Percentiles rank a stretch among this genome's conserved stretches.
These are phyloP conservation scores for Penicillium bialowiezense DNA, from an alignment of 495 filamentous ascomycete species.

Conservation along the genomic window DNA sequence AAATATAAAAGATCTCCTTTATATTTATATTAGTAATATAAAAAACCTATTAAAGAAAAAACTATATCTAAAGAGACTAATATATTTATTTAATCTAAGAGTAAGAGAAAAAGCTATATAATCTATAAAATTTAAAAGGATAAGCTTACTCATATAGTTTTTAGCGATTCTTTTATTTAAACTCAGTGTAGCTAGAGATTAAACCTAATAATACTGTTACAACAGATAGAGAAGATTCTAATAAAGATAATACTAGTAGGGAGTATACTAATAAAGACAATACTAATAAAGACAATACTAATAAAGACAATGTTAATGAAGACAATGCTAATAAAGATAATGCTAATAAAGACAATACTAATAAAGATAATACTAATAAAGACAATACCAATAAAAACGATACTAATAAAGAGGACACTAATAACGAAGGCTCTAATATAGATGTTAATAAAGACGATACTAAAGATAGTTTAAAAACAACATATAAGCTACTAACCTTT, in stretches of 20 bases:
- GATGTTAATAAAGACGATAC: no score
- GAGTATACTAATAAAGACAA: neutral
- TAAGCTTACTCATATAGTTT: neutral
- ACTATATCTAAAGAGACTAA: neutral
- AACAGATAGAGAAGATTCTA: no score
- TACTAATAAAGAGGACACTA: no score
- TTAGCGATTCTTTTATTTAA: neutral
- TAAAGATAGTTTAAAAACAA: neutral
- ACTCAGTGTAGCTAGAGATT: neutral
- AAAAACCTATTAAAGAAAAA: conserved; percentile 1
- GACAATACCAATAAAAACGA: no score
- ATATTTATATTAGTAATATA: neutral
- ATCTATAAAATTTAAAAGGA: neutral
- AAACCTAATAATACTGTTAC: neutral
- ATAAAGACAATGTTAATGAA: neutral
- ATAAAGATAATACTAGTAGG: no score
- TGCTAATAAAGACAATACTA: neutral
- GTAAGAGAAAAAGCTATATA: neutral
- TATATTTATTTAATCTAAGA: neutral
- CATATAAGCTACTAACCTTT: conserved; percentile 4
- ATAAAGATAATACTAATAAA: no score
- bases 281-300: neutral
- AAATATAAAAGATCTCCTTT: neutral
- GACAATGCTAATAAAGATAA: neutral
- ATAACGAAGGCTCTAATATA: no score